Evolutionary conservation across 257 asterid species (phyloP), one percentile per base, ranked within the genome.

Genomic region (Handroanthus guayacan): DNA sequence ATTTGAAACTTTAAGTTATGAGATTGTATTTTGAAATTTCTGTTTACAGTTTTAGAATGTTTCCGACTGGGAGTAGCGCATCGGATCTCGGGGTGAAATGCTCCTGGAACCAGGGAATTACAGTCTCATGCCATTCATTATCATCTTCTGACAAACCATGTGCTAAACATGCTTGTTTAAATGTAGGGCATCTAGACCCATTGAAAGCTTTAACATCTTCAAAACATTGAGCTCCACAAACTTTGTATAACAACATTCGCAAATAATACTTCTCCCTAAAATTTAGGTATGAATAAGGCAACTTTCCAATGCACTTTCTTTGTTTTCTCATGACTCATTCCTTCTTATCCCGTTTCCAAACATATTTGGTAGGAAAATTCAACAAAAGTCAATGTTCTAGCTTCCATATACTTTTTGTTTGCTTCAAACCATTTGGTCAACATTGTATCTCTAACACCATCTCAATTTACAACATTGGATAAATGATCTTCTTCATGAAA

Each of bases 401-500:
- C 6, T 17, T 34, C 57, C 1, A 1, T 9, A 10, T 66, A 9
- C 8, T 11, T 64, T 18, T 7, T 14, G 31, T 75, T 65, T 48
- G 31, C 25, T 11, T 75, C 80, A 39, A 75, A 64, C 67, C 69
- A 67, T 6, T 41, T 39, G 0, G 51, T 66, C 13, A 67, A 34
- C 62, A 76, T 76, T 18, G 69, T 76, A 25, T 67, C 50, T n/a
- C 10, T 50, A 20, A 25, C 31, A 3, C 5, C 36, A 14, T 62
- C 51, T 25, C 20, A 48, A 43, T 55, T 17, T 1, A 76, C 5
- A 16, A 76, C 38, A 44, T 43, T 8, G 3, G 12, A 20, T 5
- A 76, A 10, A 57, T 68, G 3, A 67, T 76, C 47, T 0, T 76
- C 31, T 20, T 75, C 74, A 52, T 12, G 36, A 20, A 75, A 50